Evolutionary conservation across 805 yeast species (phyloP), one percentile per base, ranked within the genome.

Genomic region (Candida chilensis): DNA sequence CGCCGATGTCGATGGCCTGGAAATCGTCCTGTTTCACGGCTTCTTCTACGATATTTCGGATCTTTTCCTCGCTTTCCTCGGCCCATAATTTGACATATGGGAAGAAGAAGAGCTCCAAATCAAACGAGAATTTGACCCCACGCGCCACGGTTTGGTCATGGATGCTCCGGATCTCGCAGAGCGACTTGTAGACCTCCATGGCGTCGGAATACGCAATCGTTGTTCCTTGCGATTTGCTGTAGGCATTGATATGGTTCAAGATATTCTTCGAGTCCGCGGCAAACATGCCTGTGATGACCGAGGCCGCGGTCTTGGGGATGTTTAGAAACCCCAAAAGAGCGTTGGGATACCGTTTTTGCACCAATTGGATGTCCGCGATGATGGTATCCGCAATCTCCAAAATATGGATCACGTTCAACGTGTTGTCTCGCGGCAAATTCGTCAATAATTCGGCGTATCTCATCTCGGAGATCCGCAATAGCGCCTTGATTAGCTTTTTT

Each of bases 1-100:
- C 57, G 1, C 54, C 48, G 14, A 57, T 33, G 37, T 73, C 72
- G 12, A 75, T 43, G 0, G 78, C 74, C 30, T 61, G 55, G 48
- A 78, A 76, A 1, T 45, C 43, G 47, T 87, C 96, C 8, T 60
- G 65, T 7, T 60, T 56, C 4, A 84, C 45, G 0, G 90, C 75
- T 17, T 69, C 63, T 11, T 60, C 53, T 4, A 79, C 71, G 41
- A 74, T 71, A 4, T 57, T 48, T 3, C 45, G 35, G 4, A 81
- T 59, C 32, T 64, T 65, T 10, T 47, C 53, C 3, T 69, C 56
- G 34, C 80, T 70, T 38, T 60, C 68, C 3, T 43, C 37, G 1
- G 54, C 60, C 68, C 67, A 61, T 1, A 51, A 38, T 32, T 52
- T 51, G 20, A 60, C 43, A 34, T 41, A 56, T 1, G 59, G 53